A percentile compares a stretch with the other conserved stretches of the same genome.
Conservation (phyloP, 352 stramenopile genomes). For the Saprolegnia parasitica region DNA sequence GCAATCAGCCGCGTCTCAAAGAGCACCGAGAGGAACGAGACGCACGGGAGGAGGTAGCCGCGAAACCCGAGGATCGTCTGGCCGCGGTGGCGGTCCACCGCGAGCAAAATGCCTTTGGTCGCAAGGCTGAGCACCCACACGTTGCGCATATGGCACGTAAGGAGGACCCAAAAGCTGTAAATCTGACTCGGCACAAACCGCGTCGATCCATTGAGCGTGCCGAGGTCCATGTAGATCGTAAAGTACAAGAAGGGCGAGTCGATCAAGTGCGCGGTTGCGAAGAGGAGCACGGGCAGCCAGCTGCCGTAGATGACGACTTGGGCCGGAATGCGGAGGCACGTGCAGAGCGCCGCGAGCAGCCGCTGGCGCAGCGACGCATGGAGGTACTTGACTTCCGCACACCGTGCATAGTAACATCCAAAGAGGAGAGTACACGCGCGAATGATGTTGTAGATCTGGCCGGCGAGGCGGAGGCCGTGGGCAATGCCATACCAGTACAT, state of each 20-base stretch:
- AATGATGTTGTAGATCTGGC: conserved; percentile 17
- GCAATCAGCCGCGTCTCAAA: background rate
- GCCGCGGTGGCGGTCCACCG: background rate
- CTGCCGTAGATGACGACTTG: conserved; percentile 20
- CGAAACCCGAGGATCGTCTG: conserved; percentile 3
- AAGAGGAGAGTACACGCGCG: background rate
- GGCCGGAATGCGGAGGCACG: background rate
- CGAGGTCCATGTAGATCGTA: conserved; percentile 8
- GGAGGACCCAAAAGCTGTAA: background rate
- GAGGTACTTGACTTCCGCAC: background rate
- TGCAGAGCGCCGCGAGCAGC: background rate
- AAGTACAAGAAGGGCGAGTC: conserved; percentile 14
- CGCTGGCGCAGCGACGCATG: background rate
- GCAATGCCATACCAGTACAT: conserved; percentile 4
- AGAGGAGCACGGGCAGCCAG: conserved; percentile 8
- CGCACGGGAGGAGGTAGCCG: background rate
- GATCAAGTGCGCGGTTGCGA: background rate
- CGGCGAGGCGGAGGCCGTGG: background rate
- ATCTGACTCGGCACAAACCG: background rate
- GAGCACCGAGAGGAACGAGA: conserved; percentile 10
- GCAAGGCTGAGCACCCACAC: conserved; percentile 8
- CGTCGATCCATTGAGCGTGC: background rate
- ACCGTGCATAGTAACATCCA: background rate
- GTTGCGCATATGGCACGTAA: conserved; percentile 14
- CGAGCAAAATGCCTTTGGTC: background rate